A percentile compares a stretch with the other conserved stretches of the same genome.
Conservation (phyloP, 169 alveolate species). For the Ichthyophthirius multifiliis region DNA sequence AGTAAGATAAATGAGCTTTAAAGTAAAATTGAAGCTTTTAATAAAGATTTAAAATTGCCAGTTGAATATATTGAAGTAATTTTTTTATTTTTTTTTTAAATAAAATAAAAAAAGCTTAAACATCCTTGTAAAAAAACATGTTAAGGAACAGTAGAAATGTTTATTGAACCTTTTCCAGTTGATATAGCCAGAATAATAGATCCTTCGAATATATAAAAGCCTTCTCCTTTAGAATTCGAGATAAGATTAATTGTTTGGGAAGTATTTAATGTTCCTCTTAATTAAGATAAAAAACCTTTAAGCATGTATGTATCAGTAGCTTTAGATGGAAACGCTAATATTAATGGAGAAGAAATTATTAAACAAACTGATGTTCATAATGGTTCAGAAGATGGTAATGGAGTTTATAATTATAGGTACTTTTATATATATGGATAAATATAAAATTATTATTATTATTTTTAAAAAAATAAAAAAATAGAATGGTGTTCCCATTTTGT, state of each 20-base stretch:
- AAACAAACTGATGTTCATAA: slow-evolving; percentile 79
- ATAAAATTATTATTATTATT: no score
- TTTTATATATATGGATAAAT: not conserved
- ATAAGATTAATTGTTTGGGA: slow-evolving; percentile 79
- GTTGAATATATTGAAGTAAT: slow-evolving; percentile 69
- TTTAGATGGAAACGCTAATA: slow-evolving; percentile 72
- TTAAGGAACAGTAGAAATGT: slow-evolving; percentile 84
- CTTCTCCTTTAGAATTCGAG: slow-evolving; percentile 73
- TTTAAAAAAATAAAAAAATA: no score
- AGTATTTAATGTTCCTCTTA: slow-evolving; percentile 62
- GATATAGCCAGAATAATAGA: slow-evolving; percentile 61
- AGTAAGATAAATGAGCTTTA: slow-evolving; percentile 37
- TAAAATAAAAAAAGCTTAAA: not conserved
- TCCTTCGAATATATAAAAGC: slow-evolving; percentile 51
- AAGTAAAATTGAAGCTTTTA: slow-evolving; percentile 27
- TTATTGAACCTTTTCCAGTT: slow-evolving; percentile 69
- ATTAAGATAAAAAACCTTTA: slow-evolving; percentile 45
- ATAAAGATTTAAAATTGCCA: slow-evolving; percentile 49
- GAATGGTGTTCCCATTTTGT: slow-evolving; percentile 69
- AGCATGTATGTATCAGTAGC: slow-evolving; percentile 53
- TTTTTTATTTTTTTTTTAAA: not conserved
- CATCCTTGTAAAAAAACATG: slow-evolving; percentile 64
- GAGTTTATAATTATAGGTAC: slow-evolving; percentile 57
- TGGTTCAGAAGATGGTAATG: slow-evolving; percentile 77
- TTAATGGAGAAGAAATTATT: slow-evolving; percentile 54